Evolutionary conservation across 2,329 filamentous ascomycete species (phyloP), one percentile per base, ranked within the genome.

Genomic region (Fusarium tanahbumbuense): DNA sequence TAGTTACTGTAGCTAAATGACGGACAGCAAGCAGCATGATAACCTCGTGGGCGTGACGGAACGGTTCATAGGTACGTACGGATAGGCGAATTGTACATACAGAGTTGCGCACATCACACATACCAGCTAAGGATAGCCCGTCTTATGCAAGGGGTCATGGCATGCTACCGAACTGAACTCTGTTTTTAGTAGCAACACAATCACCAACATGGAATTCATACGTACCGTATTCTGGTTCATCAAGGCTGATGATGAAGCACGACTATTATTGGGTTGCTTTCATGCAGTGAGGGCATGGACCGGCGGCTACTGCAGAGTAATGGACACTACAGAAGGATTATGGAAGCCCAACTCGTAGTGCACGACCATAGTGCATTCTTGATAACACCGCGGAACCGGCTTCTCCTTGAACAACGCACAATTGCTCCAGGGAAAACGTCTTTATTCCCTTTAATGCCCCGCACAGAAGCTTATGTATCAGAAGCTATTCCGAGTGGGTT

Each of bases 111-210:
- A 63, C 60, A 64, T 68, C 47, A 37, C 46, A 63, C 60, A 64
- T 68, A 67, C 67, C 67, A 64, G 44, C 58, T 49, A 23, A 60
- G 67, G 64, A 58, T 60, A 56, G 59, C 28, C 28, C 2, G 28
- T 49, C 62, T 68, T 68, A 64, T 71, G 68, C 68, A 71, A 68
- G 68, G 65, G 59, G 56, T 45, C 27, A 42, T 40, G 52, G 49
- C 40, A 61, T 71, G 61, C 28, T 44, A 60, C 44, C 44, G 55
- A 53, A 50, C 46, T 56, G 54, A 64, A 47, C 61, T 61, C 37
- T 50, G 45, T 64, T 50, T 64, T 59, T 37, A 45, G 42, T 50
- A 61, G 32, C 22, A 66, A 45, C 50, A 42, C 57, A 52, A 41
- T 22, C 41, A 25, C n/a, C 40, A 50, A 44, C 28, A 49, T 53